Conservation (phyloP, 805 yeast genomes). For the Zygosaccharomyces pseudorouxii region DNA sequence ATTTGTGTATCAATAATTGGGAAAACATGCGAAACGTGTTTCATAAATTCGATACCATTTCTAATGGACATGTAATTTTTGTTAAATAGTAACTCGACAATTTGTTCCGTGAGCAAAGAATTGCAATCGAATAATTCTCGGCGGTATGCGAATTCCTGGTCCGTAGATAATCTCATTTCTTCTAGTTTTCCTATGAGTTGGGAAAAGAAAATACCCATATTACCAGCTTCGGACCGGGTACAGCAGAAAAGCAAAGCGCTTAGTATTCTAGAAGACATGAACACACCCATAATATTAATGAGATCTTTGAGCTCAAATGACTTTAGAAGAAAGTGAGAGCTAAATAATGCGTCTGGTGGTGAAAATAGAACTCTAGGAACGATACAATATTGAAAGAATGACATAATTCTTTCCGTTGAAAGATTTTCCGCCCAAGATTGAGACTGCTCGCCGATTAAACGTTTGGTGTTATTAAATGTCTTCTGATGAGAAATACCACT, state of each 20-base stretch:
- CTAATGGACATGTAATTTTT: conserved; percentile 71
- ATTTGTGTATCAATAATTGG: conserved; percentile 70
- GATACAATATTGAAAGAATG: conserved; percentile 58
- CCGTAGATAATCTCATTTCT: conserved; percentile 39
- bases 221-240: conserved; percentile 76
- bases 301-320: conserved; percentile 44
- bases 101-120: conserved; percentile 38
- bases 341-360: conserved; percentile 72
- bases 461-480: conserved; percentile 12
- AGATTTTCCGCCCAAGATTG: conserved; percentile 16
- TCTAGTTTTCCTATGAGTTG: conserved; percentile 49
- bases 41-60: conserved; percentile 74
- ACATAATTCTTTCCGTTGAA: conserved; percentile 22
- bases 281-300: conserved; percentile 38
- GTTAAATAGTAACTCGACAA: conserved; percentile 21
- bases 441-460: conserved; percentile 10
- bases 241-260: conserved; percentile 60
- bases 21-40: conserved; percentile 55
- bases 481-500: conserved; percentile 24
- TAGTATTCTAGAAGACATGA: conserved; percentile 48
- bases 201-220: conserved; percentile 68
- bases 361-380: conserved; percentile 77
- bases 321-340: conserved; percentile 55
- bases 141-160: conserved; percentile 30
- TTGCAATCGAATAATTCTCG: conserved; percentile 52